Evolutionary conservation across 176 grass and related monocot genomes (phyloP), one percentile per base, ranked within the genome.

Genomic region (barley (Hordeum vulgare)): DNA sequence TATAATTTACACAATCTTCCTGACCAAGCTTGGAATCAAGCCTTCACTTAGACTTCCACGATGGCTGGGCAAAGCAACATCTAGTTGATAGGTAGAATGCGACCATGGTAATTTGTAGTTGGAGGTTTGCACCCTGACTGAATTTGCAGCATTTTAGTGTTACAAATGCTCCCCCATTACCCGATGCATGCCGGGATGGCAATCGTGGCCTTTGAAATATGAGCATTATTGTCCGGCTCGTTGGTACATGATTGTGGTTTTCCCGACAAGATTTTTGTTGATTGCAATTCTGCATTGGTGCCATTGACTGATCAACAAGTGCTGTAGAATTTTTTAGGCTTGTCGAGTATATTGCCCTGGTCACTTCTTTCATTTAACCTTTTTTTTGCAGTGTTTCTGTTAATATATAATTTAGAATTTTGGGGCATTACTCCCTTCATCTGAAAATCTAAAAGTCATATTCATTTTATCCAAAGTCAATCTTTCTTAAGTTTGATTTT

Each of bases 21-120:
- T 98, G 57, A 80, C 79, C 11, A 98, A 95, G 82, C 89, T 98
- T 33, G 95, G 95, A 36, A 84, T 98, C 85, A 94, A 86, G 79
- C 67, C 79, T 72, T 91, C 92, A 21, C 76, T 97, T 71, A 88
- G 85, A 49, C 79, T 90, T 24, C 95, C 95, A 24, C 80, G 79
- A 88, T 97, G 95, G 95, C 62, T 97, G 61, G 81, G 93, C 25
- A 93, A 80, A 54, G 88, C 82, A 74, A 86, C 89, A 81, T 26
- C 92, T 74, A 86, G 57, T 73, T 83, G 27, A 76, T 61, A 34
- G 61, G 74, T 79, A 74, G 80, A 62, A 29, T 44, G 63, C 4
- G 79, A 62, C 21, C 35, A 14, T 40, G 31, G 28, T 78, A 77
- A 53, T 82, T 70, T n/a, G 37, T 70, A 13, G 72, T n/a, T 49